Base-by-base conservation (phyloP, 2,329 filamentous ascomycete species). In the Hymenoscyphus repandus region DNA sequence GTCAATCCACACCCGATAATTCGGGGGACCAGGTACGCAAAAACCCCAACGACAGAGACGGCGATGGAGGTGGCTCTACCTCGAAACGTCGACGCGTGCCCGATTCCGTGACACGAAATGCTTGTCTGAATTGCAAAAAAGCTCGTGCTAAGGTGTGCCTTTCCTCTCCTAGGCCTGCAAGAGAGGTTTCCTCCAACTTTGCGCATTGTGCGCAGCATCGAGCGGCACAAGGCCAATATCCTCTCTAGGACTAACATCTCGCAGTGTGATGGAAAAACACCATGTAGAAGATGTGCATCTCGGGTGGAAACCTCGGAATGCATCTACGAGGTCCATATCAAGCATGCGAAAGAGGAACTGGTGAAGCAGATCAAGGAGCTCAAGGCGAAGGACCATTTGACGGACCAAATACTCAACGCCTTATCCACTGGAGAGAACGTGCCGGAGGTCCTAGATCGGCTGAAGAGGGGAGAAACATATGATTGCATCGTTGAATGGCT, bases 121-220 rank as follows among this genome's bases (percentile, higher is more conserved):
- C 66, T n/a, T 68, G 66, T 49, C 50, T 61, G 12, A 65, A 62
- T 30, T 68, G 66, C 52, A 68, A 67, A 49, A 67, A 66, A 44
- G 65, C 66, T 15, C 59, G 66, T 51, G 60, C 66, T 22, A 69
- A 69, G 59, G 67, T 68, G 51, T 49, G 60, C 57, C 2, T n/a
- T 51, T 37, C 20, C 47, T 22, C 20, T 41, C 34, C 10, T 27
- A 27, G n/a, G 10, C n/a, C 17, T 46, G 32, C 18, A 37, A 13
- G 34, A 13, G 12, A 13, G 4, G 5, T 9, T 37, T 13, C 5
- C 34, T 17, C 15, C 34, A 3, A 13, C 12, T 37, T 9, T 4
- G 10, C 34, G 20, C 20, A 13, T 20, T 40, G 34, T 33, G 44
- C 27, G 34, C 45, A 15, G 44, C 33, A 15, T 46, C 33, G 18